Evolutionary conservation across 371 early-diverging fungal genomes (phyloP).

Genomic region (Haplosporangium sp.): DNA sequence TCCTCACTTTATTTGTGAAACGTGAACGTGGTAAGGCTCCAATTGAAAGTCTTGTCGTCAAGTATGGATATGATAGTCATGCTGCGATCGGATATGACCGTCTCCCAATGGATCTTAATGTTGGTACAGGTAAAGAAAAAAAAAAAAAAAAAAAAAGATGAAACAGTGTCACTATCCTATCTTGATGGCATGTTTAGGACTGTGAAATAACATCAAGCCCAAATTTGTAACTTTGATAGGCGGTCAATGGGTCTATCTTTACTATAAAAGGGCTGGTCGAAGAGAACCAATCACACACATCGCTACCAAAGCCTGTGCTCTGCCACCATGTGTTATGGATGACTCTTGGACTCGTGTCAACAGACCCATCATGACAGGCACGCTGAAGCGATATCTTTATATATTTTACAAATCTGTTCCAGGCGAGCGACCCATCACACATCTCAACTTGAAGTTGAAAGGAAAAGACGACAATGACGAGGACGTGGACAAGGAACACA

Average conservation of each 20-base stretch:
- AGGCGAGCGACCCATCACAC: constrained; percentile 36
- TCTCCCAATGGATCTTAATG: constrained; percentile 41
- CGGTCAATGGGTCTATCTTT: constrained; percentile 54
- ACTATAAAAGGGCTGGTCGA: constrained; percentile 28
- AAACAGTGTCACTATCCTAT: constrained; percentile 24
- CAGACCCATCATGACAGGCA: constrained; percentile 48
- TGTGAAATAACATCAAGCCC: constrained; percentile 30
- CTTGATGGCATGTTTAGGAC: constrained; percentile 26
- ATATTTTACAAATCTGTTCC: constrained; percentile 44
- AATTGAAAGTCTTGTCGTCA: constrained; percentile 47
- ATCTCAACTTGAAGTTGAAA: constrained; percentile 29
- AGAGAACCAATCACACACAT: constrained; percentile 65
- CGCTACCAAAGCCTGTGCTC: constrained; percentile 63
- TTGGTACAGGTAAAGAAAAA: constrained; percentile 41
- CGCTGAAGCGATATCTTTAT: constrained; percentile 32
- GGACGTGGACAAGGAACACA: constrained; percentile 55
- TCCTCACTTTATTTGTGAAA: constrained; percentile 46
- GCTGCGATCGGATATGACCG: constrained; percentile 55
- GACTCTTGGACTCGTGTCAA: constrained; percentile 58
- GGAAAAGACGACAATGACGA: constrained; percentile 52
- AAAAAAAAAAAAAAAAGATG: no score
- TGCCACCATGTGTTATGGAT: constrained; percentile 62
- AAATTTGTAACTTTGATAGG: constrained; percentile 32
- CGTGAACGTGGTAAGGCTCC: constrained; percentile 34
- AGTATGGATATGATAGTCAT: constrained; percentile 53